Conservation (phyloP, 2,329 filamentous ascomycete genomes). For the Diaporthe sp. region DNA sequence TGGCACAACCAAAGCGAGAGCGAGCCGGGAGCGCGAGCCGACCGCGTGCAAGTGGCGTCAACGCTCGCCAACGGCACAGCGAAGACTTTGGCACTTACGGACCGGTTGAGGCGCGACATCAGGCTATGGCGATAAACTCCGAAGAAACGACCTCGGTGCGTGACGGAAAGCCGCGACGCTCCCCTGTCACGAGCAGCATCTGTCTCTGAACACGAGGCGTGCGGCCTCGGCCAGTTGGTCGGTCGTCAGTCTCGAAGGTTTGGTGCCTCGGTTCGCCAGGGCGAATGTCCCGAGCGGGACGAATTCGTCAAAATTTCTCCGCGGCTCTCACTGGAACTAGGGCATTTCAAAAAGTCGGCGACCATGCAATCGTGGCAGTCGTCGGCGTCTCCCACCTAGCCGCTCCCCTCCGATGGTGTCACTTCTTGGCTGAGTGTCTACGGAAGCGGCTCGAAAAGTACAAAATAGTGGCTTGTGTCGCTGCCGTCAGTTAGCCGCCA, state of each 20-base stretch:
- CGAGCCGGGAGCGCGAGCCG: slow-evolving; percentile 10
- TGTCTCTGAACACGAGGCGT: background rate
- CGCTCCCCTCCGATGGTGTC: background rate
- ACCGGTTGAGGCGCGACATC: background rate
- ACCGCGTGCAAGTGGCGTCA: background rate
- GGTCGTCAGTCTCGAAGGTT: too few species aligned
- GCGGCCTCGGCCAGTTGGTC: background rate
- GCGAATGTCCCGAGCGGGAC: background rate
- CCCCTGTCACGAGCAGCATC: background rate
- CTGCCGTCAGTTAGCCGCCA: background rate
- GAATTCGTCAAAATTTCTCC: too few species aligned
- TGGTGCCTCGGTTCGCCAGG: too few species aligned
- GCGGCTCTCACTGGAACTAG: background rate
- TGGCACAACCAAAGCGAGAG: slow-evolving; percentile 1
- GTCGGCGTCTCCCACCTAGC: background rate
- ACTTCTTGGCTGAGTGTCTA: background rate
- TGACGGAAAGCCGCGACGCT: background rate
- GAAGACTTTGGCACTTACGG: background rate
- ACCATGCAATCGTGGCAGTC: background rate
- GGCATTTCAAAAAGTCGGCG: background rate
- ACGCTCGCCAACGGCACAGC: slow-evolving; percentile 10
- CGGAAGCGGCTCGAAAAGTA: background rate
- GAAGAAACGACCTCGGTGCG: background rate
- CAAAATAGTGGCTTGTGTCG: background rate
- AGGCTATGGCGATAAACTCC: slow-evolving; percentile 13